Evolutionary conservation across 257 asterid species (phyloP).

Genomic region (Salvia miltiorrhiza): DNA sequence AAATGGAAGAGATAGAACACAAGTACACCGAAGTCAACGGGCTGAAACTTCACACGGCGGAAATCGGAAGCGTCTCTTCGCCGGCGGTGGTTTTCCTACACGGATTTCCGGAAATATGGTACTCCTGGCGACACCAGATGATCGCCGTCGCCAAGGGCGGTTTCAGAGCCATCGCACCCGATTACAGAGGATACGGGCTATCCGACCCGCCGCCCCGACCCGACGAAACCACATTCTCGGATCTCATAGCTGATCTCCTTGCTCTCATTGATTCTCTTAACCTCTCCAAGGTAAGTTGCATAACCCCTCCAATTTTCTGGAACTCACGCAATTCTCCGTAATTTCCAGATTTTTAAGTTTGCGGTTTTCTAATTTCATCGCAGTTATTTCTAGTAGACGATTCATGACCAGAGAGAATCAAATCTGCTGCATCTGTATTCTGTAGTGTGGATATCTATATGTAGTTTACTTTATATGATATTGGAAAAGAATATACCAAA

Average conservation of each 20-base stretch:
- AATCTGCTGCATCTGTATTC: too few species aligned
- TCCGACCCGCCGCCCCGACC: slow-evolving; percentile 54
- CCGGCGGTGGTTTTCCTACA: slow-evolving; percentile 56
- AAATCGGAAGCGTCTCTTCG: slow-evolving; percentile 31
- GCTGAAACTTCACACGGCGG: slow-evolving; percentile 50
- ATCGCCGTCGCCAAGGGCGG: slow-evolving; percentile 48
- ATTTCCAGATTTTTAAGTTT: neutral
- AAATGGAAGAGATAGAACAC: slow-evolving; percentile 49
- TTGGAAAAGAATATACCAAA: neutral
- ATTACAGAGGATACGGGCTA: slow-evolving; percentile 59
- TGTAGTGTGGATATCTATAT: neutral
- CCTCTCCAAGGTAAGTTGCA: slow-evolving; percentile 30
- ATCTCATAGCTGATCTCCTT: slow-evolving; percentile 41
- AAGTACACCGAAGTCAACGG: slow-evolving; percentile 33
- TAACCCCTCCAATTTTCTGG: neutral
- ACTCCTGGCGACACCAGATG: slow-evolving; percentile 77
- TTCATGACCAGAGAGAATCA: neutral
- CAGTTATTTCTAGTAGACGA: neutral
- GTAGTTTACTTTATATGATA: neutral
- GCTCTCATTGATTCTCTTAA: slow-evolving; percentile 35
- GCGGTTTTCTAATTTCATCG: neutral
- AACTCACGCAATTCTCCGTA: neutral
- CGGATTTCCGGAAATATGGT: slow-evolving; percentile 70
- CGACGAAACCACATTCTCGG: slow-evolving; percentile 38
- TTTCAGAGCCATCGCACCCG: slow-evolving; percentile 56